Percentiles rank a stretch among this genome's conserved stretches.
Evolutionary conservation across 805 yeast genomes (phyloP).

Genomic region (Lipomyces orientalis): DNA sequence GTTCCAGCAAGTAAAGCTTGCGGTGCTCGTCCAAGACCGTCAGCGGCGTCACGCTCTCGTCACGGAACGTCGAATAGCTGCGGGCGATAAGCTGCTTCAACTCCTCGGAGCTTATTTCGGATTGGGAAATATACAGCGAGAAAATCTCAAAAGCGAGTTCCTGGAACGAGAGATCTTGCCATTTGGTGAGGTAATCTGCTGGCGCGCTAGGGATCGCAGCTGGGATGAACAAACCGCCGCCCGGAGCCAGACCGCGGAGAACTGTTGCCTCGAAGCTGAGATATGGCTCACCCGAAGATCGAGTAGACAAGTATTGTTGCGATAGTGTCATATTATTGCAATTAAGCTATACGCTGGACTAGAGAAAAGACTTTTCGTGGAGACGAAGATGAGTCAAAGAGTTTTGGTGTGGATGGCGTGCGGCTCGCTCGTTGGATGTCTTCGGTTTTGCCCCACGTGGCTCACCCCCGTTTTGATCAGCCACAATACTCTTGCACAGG

Average conservation of each 20-base stretch:
- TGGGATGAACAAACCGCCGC: constrained; percentile 95
- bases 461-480: not conserved
- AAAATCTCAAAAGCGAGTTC: constrained; percentile 87
- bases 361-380: not conserved
- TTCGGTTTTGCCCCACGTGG: not conserved
- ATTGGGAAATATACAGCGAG: constrained; percentile 72
- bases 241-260: constrained; percentile 83
- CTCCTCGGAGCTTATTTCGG: constrained; percentile 76
- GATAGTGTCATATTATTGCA: constrained; percentile 8
- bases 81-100: constrained; percentile 63
- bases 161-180: constrained; percentile 79
- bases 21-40: constrained; percentile 59
- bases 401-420: not conserved
- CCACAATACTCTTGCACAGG: no score
- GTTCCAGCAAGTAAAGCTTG: constrained; percentile 77
- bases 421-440: not conserved
- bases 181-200: constrained; percentile 59
- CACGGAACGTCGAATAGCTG: constrained; percentile 90
- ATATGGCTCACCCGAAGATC: constrained; percentile 46
- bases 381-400: not conserved
- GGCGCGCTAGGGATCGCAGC: constrained; percentile 74
- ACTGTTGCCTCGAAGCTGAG: constrained; percentile 50
- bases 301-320: constrained; percentile 48
- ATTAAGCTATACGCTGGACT: not conserved
- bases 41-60: constrained; percentile 87